Evolutionary conservation across 805 yeast species (phyloP), one percentile per base, ranked within the genome.

Genomic region (Wickerhamiella kurtzmanii): DNA sequence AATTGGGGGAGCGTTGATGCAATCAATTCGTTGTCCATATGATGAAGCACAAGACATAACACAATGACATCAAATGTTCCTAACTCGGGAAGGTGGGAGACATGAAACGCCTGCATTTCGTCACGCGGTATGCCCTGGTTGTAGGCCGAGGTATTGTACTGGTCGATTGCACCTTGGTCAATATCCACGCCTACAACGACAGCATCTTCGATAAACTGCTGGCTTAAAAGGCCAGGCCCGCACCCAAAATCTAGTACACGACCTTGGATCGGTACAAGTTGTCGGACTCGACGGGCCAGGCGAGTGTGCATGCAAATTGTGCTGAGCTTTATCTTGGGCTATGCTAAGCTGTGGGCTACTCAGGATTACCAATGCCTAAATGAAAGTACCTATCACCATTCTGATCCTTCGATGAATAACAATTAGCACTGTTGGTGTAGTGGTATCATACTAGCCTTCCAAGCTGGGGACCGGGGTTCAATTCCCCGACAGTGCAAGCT

Each of bases 231-330:
- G 25, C 41, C 41, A 6, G n/a, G n/a, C 25, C 41, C 41, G 19
- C 41, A 38, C 15, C 41, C 41, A 17, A 38, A 38, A 38, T 38
- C 41, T 6, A 38, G 22, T 6, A 38, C 25, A 15, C 11, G 22
- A 17, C 41, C 41, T 15, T 38, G 8, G 16, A 38, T 11, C 9
- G 22, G 25, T 17, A 38, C 25, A 15, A 11, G 22, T 6, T 18
- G 16, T 6, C n/a, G 22, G n/a, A 38, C n/a, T 4, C 25, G 25
- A 4, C 22, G 21, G 5, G 41, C 25, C 5, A 38, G 15, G 19
- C 41, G 41, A 15, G 20, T 8, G 25, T 38, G 22, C 41, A 38
- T 38, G 25, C 18, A 17, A 6, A 6, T 17, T 76, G 54, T 49
- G 52, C 48, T 55, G 55, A 25, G 32, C 32, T 25, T n/a, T 6